phyloP scores from a whole-genome alignment of 2,329 filamentous ascomycete genomes.

The Ophiocordyceps polyrhachis-furcata region DNA sequence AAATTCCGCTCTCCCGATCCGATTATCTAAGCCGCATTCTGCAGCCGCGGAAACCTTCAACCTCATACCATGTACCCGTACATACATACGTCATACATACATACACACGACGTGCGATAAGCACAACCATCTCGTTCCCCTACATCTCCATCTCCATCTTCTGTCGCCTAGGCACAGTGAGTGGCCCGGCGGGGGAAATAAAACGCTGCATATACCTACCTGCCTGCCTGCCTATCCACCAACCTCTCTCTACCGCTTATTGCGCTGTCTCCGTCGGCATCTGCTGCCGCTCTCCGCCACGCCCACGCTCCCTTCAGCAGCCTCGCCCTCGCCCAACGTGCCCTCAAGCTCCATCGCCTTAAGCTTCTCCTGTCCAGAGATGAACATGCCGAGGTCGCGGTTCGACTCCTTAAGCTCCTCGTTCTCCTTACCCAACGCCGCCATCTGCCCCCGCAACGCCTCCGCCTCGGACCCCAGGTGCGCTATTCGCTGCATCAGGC shows the following conservation, averaged over 20 bases:
- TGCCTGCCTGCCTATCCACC: background rate
- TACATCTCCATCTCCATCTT: too few relatives aligned
- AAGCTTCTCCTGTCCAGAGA: constrained; percentile 66
- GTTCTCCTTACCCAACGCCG: constrained; percentile 41
- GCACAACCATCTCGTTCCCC: too few relatives aligned
- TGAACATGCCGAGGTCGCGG: constrained; percentile 71
- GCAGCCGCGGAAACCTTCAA: too few relatives aligned
- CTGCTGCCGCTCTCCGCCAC: constrained; percentile 43
- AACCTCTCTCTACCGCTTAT: constrained; percentile 3
- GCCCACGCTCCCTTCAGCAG: constrained; percentile 54
- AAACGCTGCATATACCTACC: too few relatives aligned
- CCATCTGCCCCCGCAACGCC: constrained; percentile 35
- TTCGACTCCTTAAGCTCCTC: constrained; percentile 71
- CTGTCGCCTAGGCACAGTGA: too few relatives aligned
- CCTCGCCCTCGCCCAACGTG: constrained; percentile 44
- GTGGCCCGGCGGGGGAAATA: too few relatives aligned
- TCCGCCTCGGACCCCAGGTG: constrained; percentile 48
- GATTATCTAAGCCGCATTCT: too few relatives aligned
- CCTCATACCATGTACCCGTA: too few relatives aligned
- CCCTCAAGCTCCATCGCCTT: constrained; percentile 47
- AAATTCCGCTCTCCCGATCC: too few relatives aligned
- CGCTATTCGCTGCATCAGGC: constrained; percentile 64
- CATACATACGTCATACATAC: too few relatives aligned
- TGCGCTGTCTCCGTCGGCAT: constrained; percentile 32
- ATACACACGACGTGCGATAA: too few relatives aligned